These are phyloP conservation scores for Malassezia globosa DNA, from an alignment of 1,284 basidiomycete genomes.

Conservation along the genomic window DNA sequence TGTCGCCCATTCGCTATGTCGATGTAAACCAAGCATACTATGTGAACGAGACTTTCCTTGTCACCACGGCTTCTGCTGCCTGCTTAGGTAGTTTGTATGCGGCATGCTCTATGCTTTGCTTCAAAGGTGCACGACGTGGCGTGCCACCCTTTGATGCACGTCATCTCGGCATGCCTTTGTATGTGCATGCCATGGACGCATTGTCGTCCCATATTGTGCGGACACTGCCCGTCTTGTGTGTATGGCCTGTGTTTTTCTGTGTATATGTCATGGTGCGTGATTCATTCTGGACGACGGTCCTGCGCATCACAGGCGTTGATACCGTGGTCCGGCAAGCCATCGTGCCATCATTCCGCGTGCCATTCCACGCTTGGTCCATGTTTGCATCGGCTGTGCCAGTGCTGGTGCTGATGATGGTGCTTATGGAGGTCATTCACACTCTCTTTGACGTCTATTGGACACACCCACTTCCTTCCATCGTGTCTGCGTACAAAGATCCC, in stretches of 20 bases:
- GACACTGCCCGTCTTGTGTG: neutral
- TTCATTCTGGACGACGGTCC: slow-evolving; percentile 21
- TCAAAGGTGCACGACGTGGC: slow-evolving; percentile 13
- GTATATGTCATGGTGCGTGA: slow-evolving; percentile 22
- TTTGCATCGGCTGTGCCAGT: slow-evolving; percentile 17
- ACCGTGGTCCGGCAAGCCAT: slow-evolving; percentile 20
- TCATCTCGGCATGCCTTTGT: slow-evolving; percentile 5
- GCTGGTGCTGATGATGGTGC: slow-evolving; percentile 17
- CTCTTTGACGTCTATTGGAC: slow-evolving; percentile 33
- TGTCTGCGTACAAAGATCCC: slow-evolving; percentile 20
- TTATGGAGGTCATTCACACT: slow-evolving; percentile 20
- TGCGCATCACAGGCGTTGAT: slow-evolving; percentile 24
- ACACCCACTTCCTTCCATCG: slow-evolving; percentile 22
- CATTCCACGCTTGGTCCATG: slow-evolving; percentile 13
- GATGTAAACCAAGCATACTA: slow-evolving; percentile 27
- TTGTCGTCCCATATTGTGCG: slow-evolving; percentile 16
- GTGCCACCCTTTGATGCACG: slow-evolving; percentile 19
- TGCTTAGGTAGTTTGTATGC: slow-evolving; percentile 11
- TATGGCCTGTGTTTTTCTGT: neutral
- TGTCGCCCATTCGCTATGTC: slow-evolving; percentile 23
- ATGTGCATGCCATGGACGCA: slow-evolving; percentile 17
- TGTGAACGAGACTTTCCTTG: slow-evolving; percentile 30
- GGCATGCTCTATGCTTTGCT: slow-evolving; percentile 9
- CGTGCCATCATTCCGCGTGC: slow-evolving; percentile 30
- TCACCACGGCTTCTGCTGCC: slow-evolving; percentile 13